phyloP scores from a whole-genome alignment of 352 stramenopile genomes.

The Pythium brachiatum region DNA sequence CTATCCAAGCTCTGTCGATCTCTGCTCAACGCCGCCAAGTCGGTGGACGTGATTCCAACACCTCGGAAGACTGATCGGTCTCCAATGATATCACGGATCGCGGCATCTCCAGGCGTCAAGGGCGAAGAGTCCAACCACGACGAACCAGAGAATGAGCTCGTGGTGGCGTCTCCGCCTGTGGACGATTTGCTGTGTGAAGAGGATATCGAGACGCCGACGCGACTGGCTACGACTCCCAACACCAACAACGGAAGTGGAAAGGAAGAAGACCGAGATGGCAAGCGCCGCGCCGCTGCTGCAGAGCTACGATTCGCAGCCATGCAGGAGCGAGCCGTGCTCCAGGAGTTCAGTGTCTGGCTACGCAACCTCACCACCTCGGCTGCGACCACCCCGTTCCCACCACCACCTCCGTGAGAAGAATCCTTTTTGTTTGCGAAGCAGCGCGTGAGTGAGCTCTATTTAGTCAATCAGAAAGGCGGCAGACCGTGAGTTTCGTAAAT shows the following conservation, averaged over 20 bases:
- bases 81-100: neutral
- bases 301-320: slow-evolving; percentile 29
- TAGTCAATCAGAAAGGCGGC: slow-evolving; percentile 15
- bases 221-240: neutral
- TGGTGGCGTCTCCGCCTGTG: slow-evolving; percentile 35
- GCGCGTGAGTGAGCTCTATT: neutral
- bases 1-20: slow-evolving; percentile 55
- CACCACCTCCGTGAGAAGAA: slow-evolving; percentile 5
- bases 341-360: slow-evolving; percentile 80
- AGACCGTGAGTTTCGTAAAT: slow-evolving; percentile 69
- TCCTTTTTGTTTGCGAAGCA: too few species aligned
- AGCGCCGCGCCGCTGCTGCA: neutral
- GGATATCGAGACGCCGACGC: slow-evolving; percentile 47
- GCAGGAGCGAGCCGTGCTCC: slow-evolving; percentile 75
- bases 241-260: slow-evolving; percentile 8
- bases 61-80: slow-evolving; percentile 11
- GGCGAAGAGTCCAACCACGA: neutral
- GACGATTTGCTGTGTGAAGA: slow-evolving; percentile 64
- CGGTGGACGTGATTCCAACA: slow-evolving; percentile 37
- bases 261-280: slow-evolving; percentile 6
- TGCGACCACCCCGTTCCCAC: neutral
- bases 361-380: slow-evolving; percentile 38
- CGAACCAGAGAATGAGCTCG: neutral
- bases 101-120: neutral
- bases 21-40: slow-evolving; percentile 44